A percentile compares a stretch with the other conserved stretches of the same genome.
These are phyloP conservation scores for Pseudomonodictys pantanalensis DNA, from an alignment of 495 filamentous ascomycete genomes.

Conservation along the genomic window DNA sequence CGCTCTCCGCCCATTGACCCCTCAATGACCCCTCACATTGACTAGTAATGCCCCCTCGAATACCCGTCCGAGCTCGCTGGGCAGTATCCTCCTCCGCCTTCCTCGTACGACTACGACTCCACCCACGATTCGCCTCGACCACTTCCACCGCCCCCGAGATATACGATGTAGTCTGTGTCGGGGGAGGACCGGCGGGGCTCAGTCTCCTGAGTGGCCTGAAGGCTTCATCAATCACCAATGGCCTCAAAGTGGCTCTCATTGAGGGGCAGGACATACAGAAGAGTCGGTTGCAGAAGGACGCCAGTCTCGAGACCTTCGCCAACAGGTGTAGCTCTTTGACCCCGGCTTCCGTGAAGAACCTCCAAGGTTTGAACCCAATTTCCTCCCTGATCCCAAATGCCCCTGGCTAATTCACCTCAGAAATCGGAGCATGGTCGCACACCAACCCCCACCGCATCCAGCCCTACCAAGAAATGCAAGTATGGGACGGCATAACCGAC, in stretches of 20 bases:
- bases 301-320: conserved; percentile 70
- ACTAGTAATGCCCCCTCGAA: conserved; percentile 32
- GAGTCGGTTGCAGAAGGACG: conserved; percentile 55
- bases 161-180: conserved; percentile 94
- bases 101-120: not conserved
- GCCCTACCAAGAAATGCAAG: conserved; percentile 86
- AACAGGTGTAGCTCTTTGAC: conserved; percentile 95
- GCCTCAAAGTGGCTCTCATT: conserved; percentile 81
- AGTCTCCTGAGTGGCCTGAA: conserved; percentile 83
- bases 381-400: conserved; percentile 43
- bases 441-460: conserved; percentile 69
- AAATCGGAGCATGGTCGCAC: conserved; percentile 84
- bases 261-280: conserved; percentile 80
- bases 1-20: not conserved
- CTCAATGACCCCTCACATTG: conserved; percentile 9
- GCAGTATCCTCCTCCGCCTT: not conserved
- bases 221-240: conserved; percentile 67
- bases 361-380: conserved; percentile 34
- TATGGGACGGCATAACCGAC: conserved; percentile 92
- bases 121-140: conserved; percentile 23
- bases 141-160: conserved; percentile 50
- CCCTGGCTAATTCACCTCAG: conserved; percentile 21
- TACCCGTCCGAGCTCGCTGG: conserved; percentile 8
- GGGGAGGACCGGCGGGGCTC: conserved; percentile 92
- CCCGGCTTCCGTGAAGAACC: conserved; percentile 63